Base-by-base conservation (phyloP, 2,329 filamentous ascomycete species). In the Purpureocillium lavendulum region DNA sequence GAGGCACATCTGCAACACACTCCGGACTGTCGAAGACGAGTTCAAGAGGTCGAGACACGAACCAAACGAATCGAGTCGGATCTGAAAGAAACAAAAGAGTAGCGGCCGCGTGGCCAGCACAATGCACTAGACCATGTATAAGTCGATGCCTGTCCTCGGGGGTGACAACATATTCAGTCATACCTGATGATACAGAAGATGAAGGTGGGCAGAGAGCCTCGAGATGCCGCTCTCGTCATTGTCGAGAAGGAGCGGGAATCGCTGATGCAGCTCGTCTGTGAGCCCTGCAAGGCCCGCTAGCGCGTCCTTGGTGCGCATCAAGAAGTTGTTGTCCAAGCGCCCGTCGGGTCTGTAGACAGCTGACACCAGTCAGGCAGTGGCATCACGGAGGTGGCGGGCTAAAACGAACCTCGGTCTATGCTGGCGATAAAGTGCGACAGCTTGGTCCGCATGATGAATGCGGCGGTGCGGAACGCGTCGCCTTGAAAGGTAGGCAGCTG, bases 171-270 rank as follows among this genome's bases (percentile, higher is more conserved):
- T 5, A 26, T 10, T 35, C 15, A 18, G 14, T 7, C 33, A 12
- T 37, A 56, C 58, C 45, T 56, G 57, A 15, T 62, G 56, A 15
- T 60, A 60, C 0, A 60, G 40, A 6, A 57, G 49, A 24, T 62
- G 59, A 0, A 61, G 26, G 26, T 61, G 57, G 0, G 55, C 57
- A 0, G 59, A 54, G 0, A 52, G 53, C 13, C 58, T 45, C 1
- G 58, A 59, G 0, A 60, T 50, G 2, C 56, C 54, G 1, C 71
- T 58, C 5, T 50, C 45, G 4, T 49, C 40, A 9, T 53, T 50
- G 21, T 60, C 53, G 1, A 51, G 43, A 1, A 49, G 48, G 0
- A 62, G 36, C 0, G 59, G 57, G 7, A 61, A 60, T 0, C 47
- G 46, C 3, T 52, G 45, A 3, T 52, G 51, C 0, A 61, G 45